These are phyloP conservation scores for Pseudonitzschia delicatissima DNA, from an alignment of 108 stramenopile species.

Conservation along the genomic window DNA sequence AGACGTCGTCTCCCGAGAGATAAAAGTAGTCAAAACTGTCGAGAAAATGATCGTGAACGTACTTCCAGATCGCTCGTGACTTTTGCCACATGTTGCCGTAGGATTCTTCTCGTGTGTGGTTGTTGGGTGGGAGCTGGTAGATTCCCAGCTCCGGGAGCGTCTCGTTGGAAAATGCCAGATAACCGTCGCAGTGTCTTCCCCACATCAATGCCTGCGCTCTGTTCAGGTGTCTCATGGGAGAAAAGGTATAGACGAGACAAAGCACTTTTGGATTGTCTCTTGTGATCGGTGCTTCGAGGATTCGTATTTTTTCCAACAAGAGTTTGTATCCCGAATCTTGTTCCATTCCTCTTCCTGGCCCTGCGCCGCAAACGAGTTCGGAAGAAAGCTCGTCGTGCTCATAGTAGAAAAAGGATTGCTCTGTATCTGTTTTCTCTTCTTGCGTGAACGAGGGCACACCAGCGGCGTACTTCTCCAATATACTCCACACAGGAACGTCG, in stretches of 20 bases:
- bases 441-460: too few species aligned
- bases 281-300: background rate
- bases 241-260: conserved; percentile 6
- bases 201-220: conserved; percentile 6
- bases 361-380: conserved; percentile 17
- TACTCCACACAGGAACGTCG: too few species aligned
- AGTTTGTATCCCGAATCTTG: conserved; percentile 41
- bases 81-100: conserved; percentile 95
- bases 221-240: background rate
- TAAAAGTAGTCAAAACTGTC: conserved; percentile 83
- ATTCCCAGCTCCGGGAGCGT: conserved; percentile 46
- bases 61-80: conserved; percentile 67
- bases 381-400: background rate
- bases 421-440: too few species aligned
- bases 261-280: background rate
- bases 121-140: conserved; percentile 20
- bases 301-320: conserved; percentile 30
- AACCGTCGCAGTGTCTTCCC: conserved; percentile 59
- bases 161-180: conserved; percentile 62
- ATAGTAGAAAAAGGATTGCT: conserved; percentile 2
- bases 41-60: conserved; percentile 56
- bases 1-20: conserved; percentile 72
- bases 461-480: too few species aligned
- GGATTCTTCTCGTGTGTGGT: conserved; percentile 56
- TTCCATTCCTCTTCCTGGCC: conserved; percentile 39